Evolutionary conservation across 2,329 filamentous ascomycete species (phyloP).

Genomic region (Raffaelea ambrosiae): DNA sequence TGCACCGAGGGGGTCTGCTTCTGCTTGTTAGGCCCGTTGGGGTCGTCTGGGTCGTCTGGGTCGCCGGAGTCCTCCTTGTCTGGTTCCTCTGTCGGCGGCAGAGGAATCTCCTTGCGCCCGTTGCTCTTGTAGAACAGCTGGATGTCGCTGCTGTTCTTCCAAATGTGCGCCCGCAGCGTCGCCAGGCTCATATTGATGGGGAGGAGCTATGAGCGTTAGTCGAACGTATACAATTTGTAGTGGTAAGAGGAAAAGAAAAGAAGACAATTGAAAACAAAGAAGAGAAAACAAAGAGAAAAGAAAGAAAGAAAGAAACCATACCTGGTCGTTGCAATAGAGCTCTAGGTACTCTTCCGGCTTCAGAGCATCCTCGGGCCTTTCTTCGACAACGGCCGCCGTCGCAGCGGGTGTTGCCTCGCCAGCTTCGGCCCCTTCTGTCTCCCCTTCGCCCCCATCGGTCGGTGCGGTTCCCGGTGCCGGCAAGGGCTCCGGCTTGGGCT

Average conservation of each 20-base stretch:
- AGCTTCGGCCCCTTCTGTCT: background rate
- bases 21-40: too few relatives aligned
- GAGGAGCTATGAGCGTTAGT: conserved; percentile 41
- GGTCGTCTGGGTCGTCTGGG: background rate
- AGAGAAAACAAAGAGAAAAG: background rate
- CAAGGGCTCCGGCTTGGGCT: conserved; percentile 42
- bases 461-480: too few relatives aligned
- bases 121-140: conserved; percentile 86
- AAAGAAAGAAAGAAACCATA: conserved; percentile 34
- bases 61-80: background rate
- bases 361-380: conserved; percentile 35
- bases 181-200: conserved; percentile 85
- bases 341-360: conserved; percentile 90
- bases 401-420: background rate
- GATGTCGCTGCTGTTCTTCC: conserved; percentile 93
- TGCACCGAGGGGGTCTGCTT: background rate
- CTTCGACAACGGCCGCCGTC: background rate
- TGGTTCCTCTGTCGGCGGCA: conserved; percentile 14
- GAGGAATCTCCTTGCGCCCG: conserved; percentile 60
- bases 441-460: background rate
- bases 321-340: conserved; percentile 88
- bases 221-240: background rate
- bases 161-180: conserved; percentile 82
- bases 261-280: too few relatives aligned
- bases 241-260: background rate